These are phyloP conservation scores for Filosporella fistucella DNA, from an alignment of 495 filamentous ascomycete species.

Conservation along the genomic window DNA sequence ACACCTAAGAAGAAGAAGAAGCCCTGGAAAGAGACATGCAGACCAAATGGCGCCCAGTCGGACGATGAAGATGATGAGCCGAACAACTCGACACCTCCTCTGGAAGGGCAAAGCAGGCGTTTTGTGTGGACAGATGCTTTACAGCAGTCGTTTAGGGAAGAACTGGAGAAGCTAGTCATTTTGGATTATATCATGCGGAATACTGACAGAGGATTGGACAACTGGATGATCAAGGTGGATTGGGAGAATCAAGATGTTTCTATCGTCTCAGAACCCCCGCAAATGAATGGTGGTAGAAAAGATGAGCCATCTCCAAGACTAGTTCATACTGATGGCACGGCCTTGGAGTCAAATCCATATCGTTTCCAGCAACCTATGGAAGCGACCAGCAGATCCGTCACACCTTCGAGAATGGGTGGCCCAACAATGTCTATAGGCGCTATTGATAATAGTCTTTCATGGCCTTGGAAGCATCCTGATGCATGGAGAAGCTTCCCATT, in stretches of 20 bases:
- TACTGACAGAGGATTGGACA: constrained; percentile 93
- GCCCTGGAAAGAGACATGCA: constrained; percentile 82
- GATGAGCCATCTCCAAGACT: constrained; percentile 54
- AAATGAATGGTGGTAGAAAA: constrained; percentile 52
- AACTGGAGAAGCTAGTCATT: constrained; percentile 96
- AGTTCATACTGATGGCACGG: constrained; percentile 42
- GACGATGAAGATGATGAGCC: constrained; percentile 65
- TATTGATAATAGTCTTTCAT: constrained; percentile 96
- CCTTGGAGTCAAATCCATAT: constrained; percentile 60
- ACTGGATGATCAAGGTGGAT: constrained; percentile 99
- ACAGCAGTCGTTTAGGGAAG: constrained; percentile 89
- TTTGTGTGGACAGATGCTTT: constrained; percentile 87
- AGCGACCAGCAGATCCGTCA: constrained; percentile 58
- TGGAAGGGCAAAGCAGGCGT: constrained; percentile 40
- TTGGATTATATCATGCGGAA: constrained; percentile 99
- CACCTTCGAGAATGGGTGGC: constrained; percentile 45
- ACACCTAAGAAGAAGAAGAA: constrained; percentile 65
- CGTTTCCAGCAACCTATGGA: constrained; percentile 80
- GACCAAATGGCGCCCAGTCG: constrained; percentile 57
- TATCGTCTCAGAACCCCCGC: constrained; percentile 78
- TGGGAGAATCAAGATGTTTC: constrained; percentile 75
- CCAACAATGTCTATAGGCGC: constrained; percentile 77
- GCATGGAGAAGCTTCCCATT: constrained; percentile 91
- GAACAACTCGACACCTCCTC: constrained; percentile 37
- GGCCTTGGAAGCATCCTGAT: constrained; percentile 99